Evolutionary conservation across 2,329 filamentous ascomycete species (phyloP).

Genomic region (Colletotrichum musae): DNA sequence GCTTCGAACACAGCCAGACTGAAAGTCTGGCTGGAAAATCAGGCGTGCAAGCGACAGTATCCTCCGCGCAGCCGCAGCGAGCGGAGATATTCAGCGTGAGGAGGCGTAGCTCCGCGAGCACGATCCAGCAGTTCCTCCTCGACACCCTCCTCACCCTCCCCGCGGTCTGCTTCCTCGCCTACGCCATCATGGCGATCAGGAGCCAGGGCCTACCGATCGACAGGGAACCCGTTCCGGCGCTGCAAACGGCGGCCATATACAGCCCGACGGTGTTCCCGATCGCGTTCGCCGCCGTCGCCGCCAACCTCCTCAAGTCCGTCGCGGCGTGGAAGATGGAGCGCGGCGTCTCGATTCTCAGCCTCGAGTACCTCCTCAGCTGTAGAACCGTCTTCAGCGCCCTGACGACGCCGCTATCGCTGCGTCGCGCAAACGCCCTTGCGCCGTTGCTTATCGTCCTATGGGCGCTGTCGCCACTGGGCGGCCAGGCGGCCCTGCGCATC

Average conservation of each 20-base stretch:
- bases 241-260: slow-evolving; percentile 11
- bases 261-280: slow-evolving; percentile 22
- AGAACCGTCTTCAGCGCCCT: slow-evolving; percentile 21
- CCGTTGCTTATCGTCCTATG: slow-evolving; percentile 16
- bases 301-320: slow-evolving; percentile 14
- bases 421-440: neutral
- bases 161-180: slow-evolving; percentile 5
- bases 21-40: too few species aligned
- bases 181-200: neutral
- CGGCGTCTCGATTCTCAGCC: slow-evolving; percentile 10
- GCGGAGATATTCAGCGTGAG: neutral
- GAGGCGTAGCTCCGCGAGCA: neutral
- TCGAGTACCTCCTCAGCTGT: slow-evolving; percentile 17
- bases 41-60: too few species aligned
- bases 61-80: neutral
- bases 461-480: slow-evolving; percentile 27
- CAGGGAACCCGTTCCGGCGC: neutral
- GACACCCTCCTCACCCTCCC: slow-evolving; percentile 4
- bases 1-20: too few species aligned
- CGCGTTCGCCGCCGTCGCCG: slow-evolving; percentile 20
- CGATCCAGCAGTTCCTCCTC: neutral
- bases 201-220: neutral
- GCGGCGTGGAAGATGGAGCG: slow-evolving; percentile 23
- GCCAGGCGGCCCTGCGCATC: slow-evolving; percentile 19
- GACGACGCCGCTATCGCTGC: slow-evolving; percentile 9